A percentile compares a stretch with the other conserved stretches of the same genome.
phyloP scores from a whole-genome alignment of 805 yeast species.

The Saturnispora hagleri region DNA sequence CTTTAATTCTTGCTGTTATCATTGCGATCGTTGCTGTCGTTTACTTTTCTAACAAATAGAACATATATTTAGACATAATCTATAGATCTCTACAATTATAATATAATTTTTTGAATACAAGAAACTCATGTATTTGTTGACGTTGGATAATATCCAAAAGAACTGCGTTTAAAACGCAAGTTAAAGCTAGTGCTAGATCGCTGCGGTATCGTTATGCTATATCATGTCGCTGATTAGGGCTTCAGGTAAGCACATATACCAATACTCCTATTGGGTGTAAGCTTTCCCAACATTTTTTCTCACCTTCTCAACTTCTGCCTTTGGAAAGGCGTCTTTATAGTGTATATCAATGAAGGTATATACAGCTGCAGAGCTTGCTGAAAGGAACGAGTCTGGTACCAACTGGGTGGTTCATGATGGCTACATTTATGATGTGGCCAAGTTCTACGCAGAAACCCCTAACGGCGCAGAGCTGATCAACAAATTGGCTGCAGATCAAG shows the following conservation, averaged over 20 bases:
- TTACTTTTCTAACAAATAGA: slow-evolving; percentile 27
- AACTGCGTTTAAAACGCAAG: too few species aligned
- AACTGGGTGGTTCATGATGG: slow-evolving; percentile 81
- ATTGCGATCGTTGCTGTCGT: slow-evolving; percentile 35
- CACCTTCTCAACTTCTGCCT: not conserved
- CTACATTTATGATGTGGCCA: slow-evolving; percentile 67
- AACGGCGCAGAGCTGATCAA: slow-evolving; percentile 55
- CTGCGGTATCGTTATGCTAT: too few species aligned
- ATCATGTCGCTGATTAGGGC: too few species aligned
- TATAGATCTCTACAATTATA: not conserved
- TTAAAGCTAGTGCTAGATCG: too few species aligned
- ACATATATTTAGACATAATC: not conserved
- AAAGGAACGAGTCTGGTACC: slow-evolving; percentile 64
- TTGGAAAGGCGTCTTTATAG: not conserved
- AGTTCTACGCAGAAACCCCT: slow-evolving; percentile 75
- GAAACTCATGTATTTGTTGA: too few species aligned
- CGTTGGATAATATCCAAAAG: too few species aligned
- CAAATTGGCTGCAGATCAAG: not conserved
- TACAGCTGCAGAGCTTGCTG: slow-evolving; percentile 54
- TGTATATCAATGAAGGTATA: not conserved
- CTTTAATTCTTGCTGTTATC: slow-evolving; percentile 28
- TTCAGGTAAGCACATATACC: not conserved
- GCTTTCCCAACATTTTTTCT: not conserved
- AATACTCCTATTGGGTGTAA: not conserved
- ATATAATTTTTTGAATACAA: too few species aligned